Evolutionary conservation across 1,139 yeast genomes (phyloP).

Genomic region (Taphrina deformans): DNA sequence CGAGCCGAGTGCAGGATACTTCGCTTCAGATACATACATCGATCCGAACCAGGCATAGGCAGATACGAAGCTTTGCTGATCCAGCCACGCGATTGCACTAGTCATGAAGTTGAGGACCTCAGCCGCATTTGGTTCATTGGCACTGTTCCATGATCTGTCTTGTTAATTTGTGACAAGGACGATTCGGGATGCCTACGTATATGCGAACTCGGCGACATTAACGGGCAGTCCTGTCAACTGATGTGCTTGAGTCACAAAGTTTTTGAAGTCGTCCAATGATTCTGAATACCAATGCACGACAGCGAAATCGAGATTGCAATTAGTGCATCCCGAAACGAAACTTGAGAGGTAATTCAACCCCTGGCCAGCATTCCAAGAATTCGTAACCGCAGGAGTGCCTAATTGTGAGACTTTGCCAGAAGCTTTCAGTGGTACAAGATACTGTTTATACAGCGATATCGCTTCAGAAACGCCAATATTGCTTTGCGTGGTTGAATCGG

Average conservation of each 20-base stretch:
- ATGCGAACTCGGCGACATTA: conserved; percentile 32
- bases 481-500: conserved; percentile 28
- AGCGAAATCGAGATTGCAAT: conserved; percentile 30
- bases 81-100: conserved; percentile 31
- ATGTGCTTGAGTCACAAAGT: conserved; percentile 25
- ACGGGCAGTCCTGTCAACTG: conserved; percentile 26
- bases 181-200: conserved; percentile 3
- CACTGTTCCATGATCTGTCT: conserved; percentile 14
- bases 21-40: conserved; percentile 26
- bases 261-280: conserved; percentile 26
- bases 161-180: background rate
- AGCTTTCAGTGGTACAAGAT: conserved; percentile 12
- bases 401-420: conserved; percentile 24
- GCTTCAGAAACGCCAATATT: conserved; percentile 23
- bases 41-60: conserved; percentile 34
- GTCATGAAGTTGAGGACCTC: conserved; percentile 27
- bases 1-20: conserved; percentile 24
- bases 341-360: conserved; percentile 21
- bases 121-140: conserved; percentile 8
- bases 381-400: conserved; percentile 33
- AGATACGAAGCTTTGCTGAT: conserved; percentile 23
- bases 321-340: conserved; percentile 24
- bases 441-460: conserved; percentile 19
- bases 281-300: conserved; percentile 31
- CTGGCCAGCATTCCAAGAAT: conserved; percentile 22